Evolutionary conservation across 176 grass and related monocot species (phyloP).

Genomic region (Zizania latifolia): DNA sequence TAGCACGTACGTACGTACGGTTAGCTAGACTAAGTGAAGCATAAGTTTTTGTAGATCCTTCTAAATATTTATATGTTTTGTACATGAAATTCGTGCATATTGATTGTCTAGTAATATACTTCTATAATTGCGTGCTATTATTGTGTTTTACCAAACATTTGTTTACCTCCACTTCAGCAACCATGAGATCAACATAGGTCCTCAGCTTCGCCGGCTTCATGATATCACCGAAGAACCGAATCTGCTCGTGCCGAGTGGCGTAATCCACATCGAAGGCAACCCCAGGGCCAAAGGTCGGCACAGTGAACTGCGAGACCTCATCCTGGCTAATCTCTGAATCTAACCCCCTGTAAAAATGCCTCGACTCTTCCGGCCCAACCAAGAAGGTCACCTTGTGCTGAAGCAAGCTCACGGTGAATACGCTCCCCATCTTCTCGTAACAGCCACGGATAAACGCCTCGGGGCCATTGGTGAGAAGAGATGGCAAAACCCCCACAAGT

Average conservation of each 20-base stretch:
- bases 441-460: slow-evolving; percentile 26
- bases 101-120: no score
- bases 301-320: slow-evolving; percentile 57
- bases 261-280: slow-evolving; percentile 50
- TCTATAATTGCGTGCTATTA: no score
- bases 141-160: no score
- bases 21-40: no score
- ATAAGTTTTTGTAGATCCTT: no score
- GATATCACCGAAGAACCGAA: slow-evolving; percentile 53
- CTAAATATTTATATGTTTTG: no score
- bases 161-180: slow-evolving; percentile 17
- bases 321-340: slow-evolving; percentile 50
- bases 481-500: slow-evolving; percentile 24
- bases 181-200: slow-evolving; percentile 46
- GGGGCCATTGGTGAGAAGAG: slow-evolving; percentile 39
- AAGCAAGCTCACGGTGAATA: slow-evolving; percentile 42
- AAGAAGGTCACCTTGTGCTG: slow-evolving; percentile 39
- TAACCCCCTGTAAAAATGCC: slow-evolving; percentile 43
- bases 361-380: slow-evolving; percentile 49
- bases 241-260: slow-evolving; percentile 43
- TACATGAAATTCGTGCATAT: no score
- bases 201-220: slow-evolving; percentile 47
- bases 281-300: slow-evolving; percentile 51
- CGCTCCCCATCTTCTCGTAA: slow-evolving; percentile 38
- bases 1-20: no score